These are phyloP conservation scores for Cardiospermum halicacabum DNA, from an alignment of 345 rosid species.

Conservation along the genomic window DNA sequence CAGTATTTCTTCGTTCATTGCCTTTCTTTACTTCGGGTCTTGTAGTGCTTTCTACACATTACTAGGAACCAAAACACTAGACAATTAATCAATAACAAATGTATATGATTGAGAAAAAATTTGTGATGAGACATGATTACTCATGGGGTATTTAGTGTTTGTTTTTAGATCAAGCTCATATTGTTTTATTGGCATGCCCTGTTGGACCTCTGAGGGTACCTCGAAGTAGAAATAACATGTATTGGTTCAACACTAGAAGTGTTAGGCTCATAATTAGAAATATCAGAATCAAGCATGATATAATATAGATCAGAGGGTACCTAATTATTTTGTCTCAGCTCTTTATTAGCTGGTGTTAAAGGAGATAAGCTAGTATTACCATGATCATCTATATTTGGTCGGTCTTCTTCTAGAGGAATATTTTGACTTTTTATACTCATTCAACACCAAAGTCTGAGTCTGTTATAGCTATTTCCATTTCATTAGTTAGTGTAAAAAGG, in stretches of 20 bases:
- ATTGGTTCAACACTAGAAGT: background rate
- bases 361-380: too few relatives aligned
- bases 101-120: background rate
- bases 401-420: too few relatives aligned
- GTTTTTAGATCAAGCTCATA: conserved; percentile 4
- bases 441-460: background rate
- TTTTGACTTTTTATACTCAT: too few relatives aligned
- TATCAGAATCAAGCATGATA: background rate
- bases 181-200: background rate
- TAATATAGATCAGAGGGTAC: too few relatives aligned
- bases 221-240: background rate
- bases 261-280: background rate
- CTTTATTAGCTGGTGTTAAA: too few relatives aligned
- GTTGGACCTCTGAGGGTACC: background rate
- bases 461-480: background rate
- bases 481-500: too few relatives aligned
- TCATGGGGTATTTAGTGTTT: background rate
- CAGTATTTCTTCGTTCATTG: background rate
- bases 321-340: too few relatives aligned
- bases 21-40: too few relatives aligned
- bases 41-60: too few relatives aligned
- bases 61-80: too few relatives aligned
- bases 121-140: background rate
- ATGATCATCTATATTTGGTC: too few relatives aligned
- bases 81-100: background rate